These are phyloP conservation scores for Cylindrodendrum hubeiense DNA, from an alignment of 2,329 filamentous ascomycete species.

Conservation along the genomic window DNA sequence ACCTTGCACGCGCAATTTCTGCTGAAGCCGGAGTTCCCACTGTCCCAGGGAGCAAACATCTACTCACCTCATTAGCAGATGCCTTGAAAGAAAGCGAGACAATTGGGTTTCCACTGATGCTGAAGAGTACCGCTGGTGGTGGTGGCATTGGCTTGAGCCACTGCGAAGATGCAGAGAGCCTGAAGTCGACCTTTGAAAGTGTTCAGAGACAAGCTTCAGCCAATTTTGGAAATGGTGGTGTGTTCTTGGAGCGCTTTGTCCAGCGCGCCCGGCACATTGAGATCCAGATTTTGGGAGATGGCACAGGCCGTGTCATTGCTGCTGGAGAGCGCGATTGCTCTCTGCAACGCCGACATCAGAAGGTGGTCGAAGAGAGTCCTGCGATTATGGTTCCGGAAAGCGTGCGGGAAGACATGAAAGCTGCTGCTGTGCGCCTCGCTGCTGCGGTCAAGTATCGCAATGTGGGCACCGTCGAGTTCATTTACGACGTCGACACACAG, in stretches of 20 bases:
- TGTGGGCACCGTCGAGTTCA: constrained; percentile 60
- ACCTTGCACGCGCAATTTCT: constrained; percentile 51
- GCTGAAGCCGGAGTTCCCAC: constrained; percentile 46
- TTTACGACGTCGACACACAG: constrained; percentile 53
- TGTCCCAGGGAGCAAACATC: constrained; percentile 49
- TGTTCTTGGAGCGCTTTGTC: constrained; percentile 58
- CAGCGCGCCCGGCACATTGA: constrained; percentile 60
- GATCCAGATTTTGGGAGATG: constrained; percentile 63
- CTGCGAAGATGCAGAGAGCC: constrained; percentile 46
- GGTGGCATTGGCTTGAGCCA: constrained; percentile 59
- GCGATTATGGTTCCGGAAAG: constrained; percentile 48
- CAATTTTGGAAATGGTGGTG: constrained; percentile 56
- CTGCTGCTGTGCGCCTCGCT: constrained; percentile 52
- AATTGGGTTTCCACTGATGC: constrained; percentile 57
- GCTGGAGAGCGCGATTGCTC: constrained; percentile 64
- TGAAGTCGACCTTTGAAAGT: constrained; percentile 50
- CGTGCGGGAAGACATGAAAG: constrained; percentile 50
- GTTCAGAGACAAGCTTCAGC: constrained; percentile 54
- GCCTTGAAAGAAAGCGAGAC: constrained; percentile 42
- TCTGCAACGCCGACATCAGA: constrained; percentile 63
- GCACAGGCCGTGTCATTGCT: constrained; percentile 53
- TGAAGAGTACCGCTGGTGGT: constrained; percentile 62
- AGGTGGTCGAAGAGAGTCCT: constrained; percentile 63
- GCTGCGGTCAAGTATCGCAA: constrained; percentile 53
- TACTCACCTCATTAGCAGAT: constrained; percentile 45